These are phyloP conservation scores for Daucus carota DNA, from an alignment of 129 eudicot species.

Conservation along the genomic window DH1_v3.0 NC_030383.2:46426001-46426500, in stretches of 20 bases:
- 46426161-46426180: not conserved
- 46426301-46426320: not conserved
- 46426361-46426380: not conserved
- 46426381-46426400: not conserved
- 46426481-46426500: no score
- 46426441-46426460: no score
- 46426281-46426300: not conserved
- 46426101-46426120: not conserved
- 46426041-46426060: not conserved
- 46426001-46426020: conserved; percentile 1
- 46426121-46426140: not conserved
- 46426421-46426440: not conserved
- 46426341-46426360: not conserved
- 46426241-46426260: not conserved
- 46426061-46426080: conserved; percentile 3
- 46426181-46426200: not conserved
- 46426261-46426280: not conserved
- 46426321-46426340: not conserved
- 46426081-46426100: conserved; percentile 2
- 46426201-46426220: not conserved
- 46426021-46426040: not conserved
- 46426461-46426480: no score
- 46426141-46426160: not conserved
- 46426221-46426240: not conserved
- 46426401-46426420: not conserved